A percentile compares a stretch with the other conserved stretches of the same genome.
phyloP scores from a whole-genome alignment of 495 filamentous ascomycete species.

The Penicillium pulvis region DNA sequence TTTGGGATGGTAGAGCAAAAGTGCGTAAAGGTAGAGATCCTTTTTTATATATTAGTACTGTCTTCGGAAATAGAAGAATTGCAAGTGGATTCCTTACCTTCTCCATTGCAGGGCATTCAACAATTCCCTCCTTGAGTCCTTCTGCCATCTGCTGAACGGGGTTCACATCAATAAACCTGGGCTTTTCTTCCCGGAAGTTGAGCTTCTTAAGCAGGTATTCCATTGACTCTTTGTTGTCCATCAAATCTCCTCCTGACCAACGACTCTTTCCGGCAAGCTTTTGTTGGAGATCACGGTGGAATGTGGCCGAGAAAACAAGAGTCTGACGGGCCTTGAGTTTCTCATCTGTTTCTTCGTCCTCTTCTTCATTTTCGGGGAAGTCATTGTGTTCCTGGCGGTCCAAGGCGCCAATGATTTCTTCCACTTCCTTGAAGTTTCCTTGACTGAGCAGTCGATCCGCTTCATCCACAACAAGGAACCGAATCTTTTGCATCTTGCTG shows the following conservation, averaged over 20 bases:
- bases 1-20: constrained; percentile 80
- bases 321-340: constrained; percentile 58
- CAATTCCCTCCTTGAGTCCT: constrained; percentile 81
- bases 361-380: constrained; percentile 40
- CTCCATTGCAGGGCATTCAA: constrained; percentile 89
- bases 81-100: constrained; percentile 57
- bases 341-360: constrained; percentile 29
- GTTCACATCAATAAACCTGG: constrained; percentile 91
- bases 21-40: constrained; percentile 91
- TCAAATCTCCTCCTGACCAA: constrained; percentile 53
- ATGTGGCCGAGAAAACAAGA: constrained; percentile 94
- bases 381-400: constrained; percentile 55
- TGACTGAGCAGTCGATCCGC: constrained; percentile 90
- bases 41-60: constrained; percentile 26
- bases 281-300: constrained; percentile 85
- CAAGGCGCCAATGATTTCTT: constrained; percentile 77
- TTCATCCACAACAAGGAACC: constrained; percentile 90
- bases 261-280: constrained; percentile 80
- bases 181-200: constrained; percentile 78
- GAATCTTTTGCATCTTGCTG: constrained; percentile 65
- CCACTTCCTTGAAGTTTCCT: constrained; percentile 91
- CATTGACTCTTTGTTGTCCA: constrained; percentile 77
- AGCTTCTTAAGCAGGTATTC: constrained; percentile 90
- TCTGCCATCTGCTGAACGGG: constrained; percentile 84
- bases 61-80: constrained; percentile 8